These are phyloP conservation scores for Brassica juncea DNA, from an alignment of 345 rosid genomes.

Conservation along the genomic window DNA sequence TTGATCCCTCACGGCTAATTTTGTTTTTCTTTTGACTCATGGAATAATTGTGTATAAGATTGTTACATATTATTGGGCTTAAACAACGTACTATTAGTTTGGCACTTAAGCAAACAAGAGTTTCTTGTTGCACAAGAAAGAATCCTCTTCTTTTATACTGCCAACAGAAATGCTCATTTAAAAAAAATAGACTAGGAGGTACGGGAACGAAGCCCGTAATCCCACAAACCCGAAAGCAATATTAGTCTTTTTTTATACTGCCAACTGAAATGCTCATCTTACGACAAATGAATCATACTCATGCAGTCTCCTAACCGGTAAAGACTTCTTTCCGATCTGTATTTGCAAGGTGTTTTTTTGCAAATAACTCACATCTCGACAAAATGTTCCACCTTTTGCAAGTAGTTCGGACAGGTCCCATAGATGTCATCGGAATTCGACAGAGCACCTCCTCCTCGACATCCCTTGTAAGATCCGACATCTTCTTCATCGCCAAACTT, in stretches of 20 bases:
- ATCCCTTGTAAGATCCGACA: neutral
- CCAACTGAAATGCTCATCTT: no score
- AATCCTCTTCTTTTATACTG: no score
- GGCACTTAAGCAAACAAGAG: neutral
- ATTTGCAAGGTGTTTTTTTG: neutral
- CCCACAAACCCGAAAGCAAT: no score
- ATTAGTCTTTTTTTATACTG: no score
- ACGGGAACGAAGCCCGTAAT: no score
- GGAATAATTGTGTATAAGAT: neutral
- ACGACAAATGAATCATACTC: no score
- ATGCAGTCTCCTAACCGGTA: no score
- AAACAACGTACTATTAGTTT: neutral
- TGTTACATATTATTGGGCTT: neutral
- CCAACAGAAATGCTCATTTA: no score
- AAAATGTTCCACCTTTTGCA: neutral
- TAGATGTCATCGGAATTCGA: neutral
- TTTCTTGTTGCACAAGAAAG: neutral
- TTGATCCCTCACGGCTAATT: no score
- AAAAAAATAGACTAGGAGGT: no score
- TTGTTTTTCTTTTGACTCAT: neutral
- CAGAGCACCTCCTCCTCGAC: neutral
- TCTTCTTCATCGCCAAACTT: neutral
- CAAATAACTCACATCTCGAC: neutral
- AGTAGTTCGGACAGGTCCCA: neutral
- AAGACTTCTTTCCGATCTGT: no score